These are phyloP conservation scores for Fusarium piperis DNA, from an alignment of 2,329 filamentous ascomycete species.

Conservation along the genomic window DNA sequence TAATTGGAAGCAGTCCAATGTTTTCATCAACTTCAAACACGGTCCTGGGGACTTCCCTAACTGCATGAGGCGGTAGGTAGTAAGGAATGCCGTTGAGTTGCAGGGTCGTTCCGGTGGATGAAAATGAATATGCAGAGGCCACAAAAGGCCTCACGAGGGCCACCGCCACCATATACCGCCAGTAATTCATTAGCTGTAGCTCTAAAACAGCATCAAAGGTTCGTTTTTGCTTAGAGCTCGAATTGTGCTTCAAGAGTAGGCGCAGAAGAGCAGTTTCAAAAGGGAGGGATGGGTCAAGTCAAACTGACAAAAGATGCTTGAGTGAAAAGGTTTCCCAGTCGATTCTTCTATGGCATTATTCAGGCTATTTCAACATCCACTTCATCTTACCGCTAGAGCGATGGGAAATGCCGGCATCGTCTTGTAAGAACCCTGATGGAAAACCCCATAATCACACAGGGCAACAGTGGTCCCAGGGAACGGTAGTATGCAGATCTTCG, in stretches of 20 bases:
- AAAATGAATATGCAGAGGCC: neutral
- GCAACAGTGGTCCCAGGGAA: neutral
- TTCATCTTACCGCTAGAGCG: neutral
- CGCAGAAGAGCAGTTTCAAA: neutral
- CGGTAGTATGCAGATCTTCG: neutral
- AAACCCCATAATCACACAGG: neutral
- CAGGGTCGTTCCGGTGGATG: neutral
- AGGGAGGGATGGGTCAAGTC: neutral
- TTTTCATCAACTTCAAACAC: neutral
- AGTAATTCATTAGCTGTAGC: neutral
- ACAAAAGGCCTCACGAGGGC: neutral
- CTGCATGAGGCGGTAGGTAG: neutral
- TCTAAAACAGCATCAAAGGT: too few relatives aligned
- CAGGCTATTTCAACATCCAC: neutral
- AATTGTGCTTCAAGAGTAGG: neutral
- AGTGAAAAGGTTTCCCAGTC: neutral
- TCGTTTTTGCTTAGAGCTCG: neutral
- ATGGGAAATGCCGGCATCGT: neutral
- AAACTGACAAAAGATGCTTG: neutral
- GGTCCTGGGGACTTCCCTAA: neutral
- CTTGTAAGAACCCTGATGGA: neutral
- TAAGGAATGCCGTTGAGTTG: neutral
- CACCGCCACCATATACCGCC: neutral
- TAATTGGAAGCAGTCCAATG: neutral
- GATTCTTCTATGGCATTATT: neutral